Evolutionary conservation across 1,139 yeast species (phyloP).

Genomic region (Sugiyamaella grinbergsii): DNA sequence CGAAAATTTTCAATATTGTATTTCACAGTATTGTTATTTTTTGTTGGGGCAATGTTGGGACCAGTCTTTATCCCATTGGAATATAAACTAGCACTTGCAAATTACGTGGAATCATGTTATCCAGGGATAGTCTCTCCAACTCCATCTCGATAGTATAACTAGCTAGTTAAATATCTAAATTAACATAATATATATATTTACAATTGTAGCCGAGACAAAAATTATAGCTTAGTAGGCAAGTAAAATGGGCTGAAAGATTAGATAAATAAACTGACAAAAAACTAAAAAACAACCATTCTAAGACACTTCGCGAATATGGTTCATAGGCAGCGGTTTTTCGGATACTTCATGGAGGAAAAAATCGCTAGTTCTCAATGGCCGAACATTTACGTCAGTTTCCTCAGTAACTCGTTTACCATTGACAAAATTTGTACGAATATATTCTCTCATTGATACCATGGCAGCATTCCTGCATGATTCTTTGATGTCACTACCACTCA

Average conservation of each 20-base stretch:
- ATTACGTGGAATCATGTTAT: constrained; percentile 20
- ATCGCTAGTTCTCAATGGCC: constrained; percentile 46
- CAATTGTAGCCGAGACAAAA: neutral
- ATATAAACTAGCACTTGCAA: constrained; percentile 18
- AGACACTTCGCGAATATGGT: constrained; percentile 30
- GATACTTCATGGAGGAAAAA: constrained; percentile 39
- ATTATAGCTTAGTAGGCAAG: neutral
- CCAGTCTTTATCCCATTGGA: constrained; percentile 28
- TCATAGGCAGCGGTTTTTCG: constrained; percentile 34
- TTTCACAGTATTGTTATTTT: constrained; percentile 46
- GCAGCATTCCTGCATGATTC: constrained; percentile 95
- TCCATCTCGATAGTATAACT: neutral
- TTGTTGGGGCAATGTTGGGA: constrained; percentile 38
- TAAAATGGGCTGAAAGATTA: neutral
- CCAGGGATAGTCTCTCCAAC: constrained; percentile 30
- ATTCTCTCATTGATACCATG: constrained; percentile 83
- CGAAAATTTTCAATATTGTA: constrained; percentile 46
- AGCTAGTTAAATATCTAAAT: constrained; percentile 6
- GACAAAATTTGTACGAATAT: constrained; percentile 49
- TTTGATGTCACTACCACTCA: constrained; percentile 88
- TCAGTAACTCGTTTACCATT: constrained; percentile 33
- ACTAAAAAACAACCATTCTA: neutral
- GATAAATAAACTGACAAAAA: neutral
- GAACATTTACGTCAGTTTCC: constrained; percentile 39
- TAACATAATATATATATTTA: constrained; percentile 6